These are phyloP conservation scores for Calonectria crousiana DNA, from an alignment of 2,329 filamentous ascomycete genomes.

Conservation along the genomic window DNA sequence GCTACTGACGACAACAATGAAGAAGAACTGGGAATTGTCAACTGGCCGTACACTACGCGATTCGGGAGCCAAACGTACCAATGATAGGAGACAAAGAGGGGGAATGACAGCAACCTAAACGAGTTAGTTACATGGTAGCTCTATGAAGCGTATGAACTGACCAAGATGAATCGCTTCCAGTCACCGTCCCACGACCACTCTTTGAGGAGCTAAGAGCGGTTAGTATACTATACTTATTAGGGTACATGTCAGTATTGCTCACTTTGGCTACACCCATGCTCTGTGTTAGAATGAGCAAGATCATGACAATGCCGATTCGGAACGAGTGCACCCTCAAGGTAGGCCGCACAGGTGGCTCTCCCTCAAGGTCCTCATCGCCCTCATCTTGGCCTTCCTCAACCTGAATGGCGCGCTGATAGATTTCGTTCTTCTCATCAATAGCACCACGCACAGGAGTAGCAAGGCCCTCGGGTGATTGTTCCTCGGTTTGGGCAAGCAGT, in stretches of 20 bases:
- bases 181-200: slow-evolving; percentile 41
- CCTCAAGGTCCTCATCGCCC: slow-evolving; percentile 36
- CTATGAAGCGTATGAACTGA: neutral
- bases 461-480: slow-evolving; percentile 28
- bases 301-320: slow-evolving; percentile 41
- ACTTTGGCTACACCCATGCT: slow-evolving; percentile 41
- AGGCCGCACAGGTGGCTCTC: slow-evolving; percentile 34
- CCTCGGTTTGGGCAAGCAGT: slow-evolving; percentile 38
- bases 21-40: slow-evolving; percentile 37
- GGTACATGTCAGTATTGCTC: neutral
- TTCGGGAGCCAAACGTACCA: slow-evolving; percentile 16
- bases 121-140: neutral
- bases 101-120: slow-evolving; percentile 32
- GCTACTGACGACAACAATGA: slow-evolving; percentile 43
- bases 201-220: slow-evolving; percentile 19
- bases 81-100: slow-evolving; percentile 29
- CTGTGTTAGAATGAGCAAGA: slow-evolving; percentile 42
- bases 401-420: slow-evolving; percentile 40
- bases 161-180: slow-evolving; percentile 33
- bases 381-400: slow-evolving; percentile 43
- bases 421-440: slow-evolving; percentile 41
- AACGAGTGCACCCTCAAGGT: slow-evolving; percentile 39
- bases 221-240: accelerated
- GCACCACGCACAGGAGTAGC: slow-evolving; percentile 40
- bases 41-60: accelerated